phyloP scores from a whole-genome alignment of 805 yeast species.

The Geotrichum ghanense region DNA sequence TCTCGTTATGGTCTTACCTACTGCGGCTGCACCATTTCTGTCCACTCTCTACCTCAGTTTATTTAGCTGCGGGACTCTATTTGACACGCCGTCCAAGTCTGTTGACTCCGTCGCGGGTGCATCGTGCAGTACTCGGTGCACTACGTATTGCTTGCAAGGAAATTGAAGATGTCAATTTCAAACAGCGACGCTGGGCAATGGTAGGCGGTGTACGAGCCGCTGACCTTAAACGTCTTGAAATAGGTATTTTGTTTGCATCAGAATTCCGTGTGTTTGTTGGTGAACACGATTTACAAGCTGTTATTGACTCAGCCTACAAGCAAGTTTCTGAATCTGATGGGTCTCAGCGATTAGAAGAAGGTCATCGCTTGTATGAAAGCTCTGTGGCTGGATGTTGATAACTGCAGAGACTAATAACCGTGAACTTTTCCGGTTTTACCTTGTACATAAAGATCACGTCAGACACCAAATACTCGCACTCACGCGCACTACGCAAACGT shows the following conservation, averaged over 20 bases:
- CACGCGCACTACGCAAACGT: no score
- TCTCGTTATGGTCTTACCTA: conserved; percentile 24
- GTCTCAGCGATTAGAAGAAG: no score
- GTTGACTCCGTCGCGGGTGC: conserved; percentile 28
- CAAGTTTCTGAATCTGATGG: no score
- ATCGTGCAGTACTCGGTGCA: conserved; percentile 34
- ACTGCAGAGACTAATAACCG: no score
- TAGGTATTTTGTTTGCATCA: conserved; percentile 37
- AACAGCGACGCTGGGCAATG: conserved; percentile 35
- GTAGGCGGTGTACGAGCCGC: conserved; percentile 34
- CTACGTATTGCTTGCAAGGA: conserved; percentile 35
- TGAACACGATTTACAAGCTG: conserved; percentile 8
- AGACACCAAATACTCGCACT: no score
- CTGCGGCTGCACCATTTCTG: conserved; percentile 30
- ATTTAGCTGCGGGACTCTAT: conserved; percentile 27
- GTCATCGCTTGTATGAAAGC: no score
- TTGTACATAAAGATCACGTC: no score
- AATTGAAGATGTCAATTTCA: conserved; percentile 36
- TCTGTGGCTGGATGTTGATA: no score
- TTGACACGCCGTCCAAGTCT: conserved; percentile 24
- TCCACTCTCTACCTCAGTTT: conserved; percentile 28
- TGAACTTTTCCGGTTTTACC: no score
- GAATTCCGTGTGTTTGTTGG: conserved; percentile 40
- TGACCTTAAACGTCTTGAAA: conserved; percentile 39
- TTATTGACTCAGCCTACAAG: background rate